Base-by-base conservation (phyloP, 2,329 filamentous ascomycete genomes). In the Coniella vitis region DNA sequence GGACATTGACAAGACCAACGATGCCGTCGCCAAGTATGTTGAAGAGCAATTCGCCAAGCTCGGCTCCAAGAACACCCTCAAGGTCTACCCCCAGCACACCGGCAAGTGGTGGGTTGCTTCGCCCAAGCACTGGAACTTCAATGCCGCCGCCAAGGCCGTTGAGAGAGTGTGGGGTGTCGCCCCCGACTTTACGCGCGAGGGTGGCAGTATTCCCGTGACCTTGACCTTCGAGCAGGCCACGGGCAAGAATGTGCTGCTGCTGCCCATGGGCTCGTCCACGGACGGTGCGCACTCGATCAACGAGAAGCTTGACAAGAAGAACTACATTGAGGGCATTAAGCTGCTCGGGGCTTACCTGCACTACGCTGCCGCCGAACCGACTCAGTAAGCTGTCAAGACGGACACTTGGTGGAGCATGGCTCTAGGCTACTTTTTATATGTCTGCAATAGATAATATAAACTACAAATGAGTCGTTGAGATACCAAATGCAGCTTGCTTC, bases 41-140 rank as follows among this genome's bases (percentile, higher is more conserved):
- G 79, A 91, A 63, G 83, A 86, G 56, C 82, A 87, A 58, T 96
- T 95, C 66, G 84, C 86, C 60, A 89, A 90, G 70, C 78, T 97
- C 31, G 80, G 81, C 57, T 93, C 86, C 69, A 98, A 98, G 78
- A 98, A 98, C 75, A 90, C 77, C 14, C 69, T 95, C 63, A 87
- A 87, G 60, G 83, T 90, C 46, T 83, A 76, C 63, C 76, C 90
- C 51, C 84, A 91, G 69, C 93, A 98, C 74, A 84, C 83, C 52
- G 93, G 93, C 59, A 96, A 96, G 72, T 98, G 93, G 93, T 98
- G 93, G 93, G 90, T 95, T 41, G 90, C 94, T 40, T 90, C 86
- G 63, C 91, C 93, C 25, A 93, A 95, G 72, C 91, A 98, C 78
- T 97, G 93, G 90, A 98, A 98, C 78, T 98, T 97, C 72, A 80